Base-by-base conservation (phyloP, 2,329 filamentous ascomycete species). In the Hypoxylon sp. region DNA sequence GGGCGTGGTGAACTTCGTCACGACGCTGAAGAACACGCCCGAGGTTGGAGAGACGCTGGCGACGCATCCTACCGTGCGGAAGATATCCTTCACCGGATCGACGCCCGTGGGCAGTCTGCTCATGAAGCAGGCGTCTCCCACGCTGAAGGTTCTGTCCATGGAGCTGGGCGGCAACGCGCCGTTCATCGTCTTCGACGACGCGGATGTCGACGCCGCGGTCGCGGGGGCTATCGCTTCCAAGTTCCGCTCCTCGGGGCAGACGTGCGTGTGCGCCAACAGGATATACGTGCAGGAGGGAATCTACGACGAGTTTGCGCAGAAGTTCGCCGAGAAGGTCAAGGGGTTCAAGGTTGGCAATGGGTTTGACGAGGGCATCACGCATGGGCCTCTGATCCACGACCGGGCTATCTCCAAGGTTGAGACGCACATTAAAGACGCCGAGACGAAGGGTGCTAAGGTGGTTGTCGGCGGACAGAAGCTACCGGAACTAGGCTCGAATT, bases 121-220 rank as follows among this genome's bases (percentile, higher is more conserved):
- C 45, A 96, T 97, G 91, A 89, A 89, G 76, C 92, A 97, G 73
- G 87, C 88, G 7, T 84, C 91, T 0, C 81, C 83, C 29, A 96
- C 91, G 0, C 75, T 97, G 62, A 97, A 97, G 81, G 82, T 85
- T 61, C 69, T 86, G 29, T 94, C 90, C 0, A 89, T 96, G 70
- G 93, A 97, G 70, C 87, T 97, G 1, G 93, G 93, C 45, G 94
- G 93, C 36, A 97, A 97, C 70, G 90, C 93, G 0, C 93, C 93
- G 1, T 96, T 97, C 69, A 97, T 97, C 61, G 91, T 97, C 23
- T 97, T 97, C 67, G 91, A 97, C 66, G 93, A 97, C 66, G 90
- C 93, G 13, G 90, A 97, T 67, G 75, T 97, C 13, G 92, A 97
- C 51, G 75, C 78, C 3, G 94, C 94, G 2, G 91, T 97, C 1